These are phyloP conservation scores for Nakazawaea populi DNA, from an alignment of 805 yeast species.

Conservation along the genomic window DNA sequence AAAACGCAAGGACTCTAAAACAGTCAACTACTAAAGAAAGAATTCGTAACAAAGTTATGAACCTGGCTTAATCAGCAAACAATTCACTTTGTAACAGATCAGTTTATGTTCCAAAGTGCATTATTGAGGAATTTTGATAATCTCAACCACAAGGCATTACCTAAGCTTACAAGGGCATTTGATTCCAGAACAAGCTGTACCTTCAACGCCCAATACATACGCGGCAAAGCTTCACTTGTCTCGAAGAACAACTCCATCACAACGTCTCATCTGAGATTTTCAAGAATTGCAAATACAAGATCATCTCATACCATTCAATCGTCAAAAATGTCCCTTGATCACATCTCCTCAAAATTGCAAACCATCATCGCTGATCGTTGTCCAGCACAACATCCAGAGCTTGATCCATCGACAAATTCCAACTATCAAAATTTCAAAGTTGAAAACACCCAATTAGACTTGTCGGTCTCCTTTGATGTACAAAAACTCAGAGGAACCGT, in stretches of 20 bases:
- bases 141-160: background rate
- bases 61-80: background rate
- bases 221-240: background rate
- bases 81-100: background rate
- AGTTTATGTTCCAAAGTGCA: background rate
- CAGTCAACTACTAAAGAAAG: background rate
- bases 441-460: slow-evolving; percentile 42
- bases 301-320: background rate
- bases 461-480: slow-evolving; percentile 50
- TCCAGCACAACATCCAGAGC: slow-evolving; percentile 42
- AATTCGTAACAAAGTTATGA: no score
- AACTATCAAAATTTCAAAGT: slow-evolving; percentile 55
- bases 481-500: slow-evolving; percentile 53
- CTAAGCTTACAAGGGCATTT: background rate
- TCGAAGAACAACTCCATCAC: background rate
- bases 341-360: slow-evolving; percentile 8
- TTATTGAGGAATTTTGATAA: background rate
- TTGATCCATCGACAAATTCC: slow-evolving; percentile 76
- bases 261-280: background rate
- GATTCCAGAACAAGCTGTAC: background rate
- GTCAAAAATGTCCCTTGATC: slow-evolving; percentile 6
- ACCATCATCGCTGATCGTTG: slow-evolving; percentile 23
- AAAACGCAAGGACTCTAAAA: no score
- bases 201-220: background rate
- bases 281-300: background rate